These are phyloP conservation scores for Sungouiozyma intestinalis DNA, from an alignment of 805 yeast genomes.

Conservation along the genomic window DNA sequence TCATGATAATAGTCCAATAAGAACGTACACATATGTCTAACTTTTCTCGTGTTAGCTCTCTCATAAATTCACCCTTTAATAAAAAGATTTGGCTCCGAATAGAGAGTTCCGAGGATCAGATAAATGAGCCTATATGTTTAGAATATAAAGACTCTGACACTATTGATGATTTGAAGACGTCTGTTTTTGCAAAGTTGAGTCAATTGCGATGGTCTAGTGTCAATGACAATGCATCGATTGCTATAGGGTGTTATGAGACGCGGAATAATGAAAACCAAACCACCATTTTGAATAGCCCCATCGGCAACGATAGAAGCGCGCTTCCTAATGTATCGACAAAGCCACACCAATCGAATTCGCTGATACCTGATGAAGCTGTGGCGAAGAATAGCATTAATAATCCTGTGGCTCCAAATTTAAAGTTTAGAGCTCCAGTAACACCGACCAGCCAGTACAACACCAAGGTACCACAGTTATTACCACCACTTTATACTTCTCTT, in stretches of 20 bases:
- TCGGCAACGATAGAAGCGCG: neutral
- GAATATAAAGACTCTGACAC: conserved; percentile 51
- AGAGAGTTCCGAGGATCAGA: conserved; percentile 6
- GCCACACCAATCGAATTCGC: neutral
- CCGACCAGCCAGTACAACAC: neutral
- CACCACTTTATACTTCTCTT: neutral
- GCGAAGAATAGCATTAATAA: neutral
- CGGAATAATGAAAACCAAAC: conserved; percentile 5
- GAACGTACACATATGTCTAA: too few relatives aligned
- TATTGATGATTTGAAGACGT: conserved; percentile 71
- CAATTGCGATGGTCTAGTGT: conserved; percentile 52
- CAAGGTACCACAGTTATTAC: neutral
- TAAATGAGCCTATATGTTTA: conserved; percentile 52
- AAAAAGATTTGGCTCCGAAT: conserved; percentile 21
- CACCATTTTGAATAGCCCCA: neutral
- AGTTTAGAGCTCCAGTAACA: neutral
- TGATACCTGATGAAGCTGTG: neutral
- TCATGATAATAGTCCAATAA: too few relatives aligned
- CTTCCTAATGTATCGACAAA: neutral
- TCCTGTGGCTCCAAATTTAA: neutral
- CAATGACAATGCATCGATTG: conserved; percentile 54
- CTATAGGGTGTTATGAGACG: conserved; percentile 35
- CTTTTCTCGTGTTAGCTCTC: neutral
- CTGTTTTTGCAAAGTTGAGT: conserved; percentile 44
- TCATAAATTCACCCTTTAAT: conserved; percentile 1